Conservation (phyloP, 495 filamentous ascomycete genomes). For the Polyplosphaeria fusca region DNA sequence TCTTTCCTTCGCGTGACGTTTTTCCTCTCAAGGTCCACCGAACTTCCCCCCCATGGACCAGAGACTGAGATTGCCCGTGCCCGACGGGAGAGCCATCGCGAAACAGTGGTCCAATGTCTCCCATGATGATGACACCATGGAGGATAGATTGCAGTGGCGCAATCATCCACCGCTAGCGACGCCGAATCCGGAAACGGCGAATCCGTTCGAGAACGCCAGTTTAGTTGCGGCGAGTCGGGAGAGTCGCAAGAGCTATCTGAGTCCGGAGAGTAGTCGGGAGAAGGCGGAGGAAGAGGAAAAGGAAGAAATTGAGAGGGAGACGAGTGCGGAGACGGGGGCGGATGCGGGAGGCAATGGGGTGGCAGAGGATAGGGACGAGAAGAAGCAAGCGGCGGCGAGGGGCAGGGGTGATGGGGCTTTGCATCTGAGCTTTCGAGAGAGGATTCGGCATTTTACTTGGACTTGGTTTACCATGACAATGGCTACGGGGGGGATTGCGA, state of each 20-base stretch:
- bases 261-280: neutral
- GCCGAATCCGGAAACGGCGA: neutral
- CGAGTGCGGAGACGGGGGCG: neutral
- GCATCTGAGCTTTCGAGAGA: constrained; percentile 34
- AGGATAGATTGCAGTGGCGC: constrained; percentile 19
- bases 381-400: neutral
- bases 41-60: too few species aligned
- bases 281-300: neutral
- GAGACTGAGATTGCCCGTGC: too few species aligned
- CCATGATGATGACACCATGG: constrained; percentile 3
- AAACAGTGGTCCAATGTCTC: neutral
- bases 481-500: constrained; percentile 82
- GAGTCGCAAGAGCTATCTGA: neutral
- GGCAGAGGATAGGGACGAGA: neutral
- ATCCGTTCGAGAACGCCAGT: constrained; percentile 29
- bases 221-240: neutral
- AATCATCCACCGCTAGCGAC: constrained; percentile 8
- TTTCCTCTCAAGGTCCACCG: too few species aligned
- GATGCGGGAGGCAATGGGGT: neutral
- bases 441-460: constrained; percentile 46
- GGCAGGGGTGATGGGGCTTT: neutral
- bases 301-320: neutral
- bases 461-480: constrained; percentile 53
- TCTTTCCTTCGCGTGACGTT: too few species aligned
- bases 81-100: too few species aligned